Conservation (phyloP, 2,329 filamentous ascomycete species). For the Aspergillus brasiliensis region DNA sequence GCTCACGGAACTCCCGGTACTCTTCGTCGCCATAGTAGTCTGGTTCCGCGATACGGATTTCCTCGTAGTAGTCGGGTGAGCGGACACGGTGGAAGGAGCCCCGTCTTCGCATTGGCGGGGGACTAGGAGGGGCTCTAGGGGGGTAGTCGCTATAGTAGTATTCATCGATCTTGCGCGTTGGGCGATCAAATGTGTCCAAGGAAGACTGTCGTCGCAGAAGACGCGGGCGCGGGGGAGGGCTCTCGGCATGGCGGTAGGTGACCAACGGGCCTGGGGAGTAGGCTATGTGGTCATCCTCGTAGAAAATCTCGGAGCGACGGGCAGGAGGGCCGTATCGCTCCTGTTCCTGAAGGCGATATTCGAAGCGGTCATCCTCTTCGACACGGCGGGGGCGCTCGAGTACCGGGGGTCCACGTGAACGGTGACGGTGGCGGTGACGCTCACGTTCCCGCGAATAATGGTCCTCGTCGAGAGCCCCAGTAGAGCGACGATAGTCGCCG, state of each 20-base stretch:
- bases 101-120: conserved; percentile 42
- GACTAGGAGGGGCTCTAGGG: conserved; percentile 63
- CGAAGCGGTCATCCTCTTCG: conserved; percentile 42
- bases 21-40: conserved; percentile 73
- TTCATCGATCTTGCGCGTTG: conserved; percentile 55
- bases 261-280: conserved; percentile 54
- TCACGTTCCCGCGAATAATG: conserved; percentile 49
- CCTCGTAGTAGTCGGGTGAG: conserved; percentile 63
- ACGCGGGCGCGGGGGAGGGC: conserved; percentile 62
- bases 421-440: conserved; percentile 41
- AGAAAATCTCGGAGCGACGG: conserved; percentile 39
- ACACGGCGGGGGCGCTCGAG: conserved; percentile 37
- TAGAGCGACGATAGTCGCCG: conserved; percentile 40
- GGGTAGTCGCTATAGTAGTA: conserved; percentile 42
- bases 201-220: conserved; percentile 82
- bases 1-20: conserved; percentile 66
- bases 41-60: conserved; percentile 68
- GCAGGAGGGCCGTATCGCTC: conserved; percentile 49
- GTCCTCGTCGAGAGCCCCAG: conserved; percentile 42
- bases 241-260: conserved; percentile 60
- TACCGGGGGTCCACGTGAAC: conserved; percentile 39
- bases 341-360: conserved; percentile 44
- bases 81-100: conserved; percentile 60
- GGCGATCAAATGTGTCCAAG: conserved; percentile 85
- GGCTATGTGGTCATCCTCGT: conserved; percentile 46